Percentiles rank a stretch among this genome's conserved stretches.
These are phyloP conservation scores for Chaetomium fimeti DNA, from an alignment of 495 filamentous ascomycete species.

Conservation along the genomic window DNA sequence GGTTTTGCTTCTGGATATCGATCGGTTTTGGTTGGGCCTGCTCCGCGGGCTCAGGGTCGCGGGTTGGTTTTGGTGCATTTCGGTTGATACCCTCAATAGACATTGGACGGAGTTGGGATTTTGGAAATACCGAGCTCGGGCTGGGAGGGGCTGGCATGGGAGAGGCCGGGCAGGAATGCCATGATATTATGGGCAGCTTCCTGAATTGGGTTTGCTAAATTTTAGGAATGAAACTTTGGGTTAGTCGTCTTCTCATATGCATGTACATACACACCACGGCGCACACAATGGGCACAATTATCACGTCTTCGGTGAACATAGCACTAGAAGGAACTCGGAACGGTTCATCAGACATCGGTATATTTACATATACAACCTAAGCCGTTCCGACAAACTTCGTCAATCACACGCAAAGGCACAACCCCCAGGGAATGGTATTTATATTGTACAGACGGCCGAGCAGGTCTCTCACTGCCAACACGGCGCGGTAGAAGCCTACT, in stretches of 20 bases:
- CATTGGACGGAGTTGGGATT: constrained; percentile 12
- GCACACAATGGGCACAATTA: background rate
- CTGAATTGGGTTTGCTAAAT: too few species aligned
- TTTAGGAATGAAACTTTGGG: too few species aligned
- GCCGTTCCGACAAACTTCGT: background rate
- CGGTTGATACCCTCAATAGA: constrained; percentile 9
- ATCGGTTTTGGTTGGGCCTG: background rate
- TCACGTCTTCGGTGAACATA: too few species aligned
- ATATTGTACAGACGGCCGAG: constrained; percentile 1
- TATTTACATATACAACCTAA: constrained; percentile 9
- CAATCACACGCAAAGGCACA: background rate
- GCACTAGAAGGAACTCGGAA: too few species aligned
- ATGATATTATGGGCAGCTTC: background rate
- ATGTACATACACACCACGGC: background rate
- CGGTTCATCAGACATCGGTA: background rate
- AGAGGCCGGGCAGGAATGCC: background rate
- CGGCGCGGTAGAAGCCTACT: background rate
- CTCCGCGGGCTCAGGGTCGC: too few species aligned
- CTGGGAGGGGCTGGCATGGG: background rate
- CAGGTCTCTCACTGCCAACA: background rate
- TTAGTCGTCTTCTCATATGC: background rate
- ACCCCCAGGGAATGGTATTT: background rate
- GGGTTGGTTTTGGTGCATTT: background rate
- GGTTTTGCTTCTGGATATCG: background rate
- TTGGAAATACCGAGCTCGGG: background rate